Conservation (phyloP, 2,329 filamentous ascomycete species). For the Massarina eburnea region DNA sequence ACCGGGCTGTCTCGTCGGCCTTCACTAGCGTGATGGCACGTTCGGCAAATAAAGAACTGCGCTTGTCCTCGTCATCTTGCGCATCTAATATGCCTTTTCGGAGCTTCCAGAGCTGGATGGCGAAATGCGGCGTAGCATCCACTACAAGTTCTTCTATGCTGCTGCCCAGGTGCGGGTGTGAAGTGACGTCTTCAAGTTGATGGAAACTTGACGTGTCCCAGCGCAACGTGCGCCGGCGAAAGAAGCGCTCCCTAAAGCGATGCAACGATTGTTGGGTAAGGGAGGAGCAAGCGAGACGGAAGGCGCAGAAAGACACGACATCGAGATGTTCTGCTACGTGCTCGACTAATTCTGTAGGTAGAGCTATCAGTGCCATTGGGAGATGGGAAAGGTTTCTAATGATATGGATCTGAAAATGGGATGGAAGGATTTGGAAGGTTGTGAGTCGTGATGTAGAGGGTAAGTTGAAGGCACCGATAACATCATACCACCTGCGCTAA, state of each 20-base stretch:
- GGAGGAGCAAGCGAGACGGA: constrained; percentile 20
- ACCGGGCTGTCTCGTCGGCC: constrained; percentile 14
- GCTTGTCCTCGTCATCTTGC: constrained; percentile 6
- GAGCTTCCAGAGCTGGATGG: constrained; percentile 25
- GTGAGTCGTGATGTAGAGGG: too few relatives aligned
- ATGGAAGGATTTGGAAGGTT: too few relatives aligned
- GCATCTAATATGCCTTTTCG: constrained; percentile 7
- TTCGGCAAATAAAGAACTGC: neutral
- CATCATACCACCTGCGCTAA: too few relatives aligned
- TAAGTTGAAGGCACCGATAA: too few relatives aligned
- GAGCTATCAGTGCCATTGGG: constrained; percentile 13
- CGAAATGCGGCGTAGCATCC: constrained; percentile 29
- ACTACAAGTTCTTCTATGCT: constrained; percentile 23
- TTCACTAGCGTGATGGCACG: constrained; percentile 2
- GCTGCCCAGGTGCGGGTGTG: constrained; percentile 16
- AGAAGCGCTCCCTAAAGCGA: constrained; percentile 25
- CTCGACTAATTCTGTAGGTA: constrained; percentile 29
- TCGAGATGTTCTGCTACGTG: constrained; percentile 22
- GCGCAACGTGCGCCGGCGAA: constrained; percentile 15
- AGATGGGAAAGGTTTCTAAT: too few relatives aligned
- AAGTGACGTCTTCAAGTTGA: constrained; percentile 16
- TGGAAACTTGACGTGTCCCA: constrained; percentile 22
- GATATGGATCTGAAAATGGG: too few relatives aligned
- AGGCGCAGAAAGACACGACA: constrained; percentile 13
- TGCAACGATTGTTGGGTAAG: constrained; percentile 19